These are phyloP conservation scores for Saccharum officinarum DNA, from an alignment of 176 grass and related monocot species.

Conservation along the genomic window DNA sequence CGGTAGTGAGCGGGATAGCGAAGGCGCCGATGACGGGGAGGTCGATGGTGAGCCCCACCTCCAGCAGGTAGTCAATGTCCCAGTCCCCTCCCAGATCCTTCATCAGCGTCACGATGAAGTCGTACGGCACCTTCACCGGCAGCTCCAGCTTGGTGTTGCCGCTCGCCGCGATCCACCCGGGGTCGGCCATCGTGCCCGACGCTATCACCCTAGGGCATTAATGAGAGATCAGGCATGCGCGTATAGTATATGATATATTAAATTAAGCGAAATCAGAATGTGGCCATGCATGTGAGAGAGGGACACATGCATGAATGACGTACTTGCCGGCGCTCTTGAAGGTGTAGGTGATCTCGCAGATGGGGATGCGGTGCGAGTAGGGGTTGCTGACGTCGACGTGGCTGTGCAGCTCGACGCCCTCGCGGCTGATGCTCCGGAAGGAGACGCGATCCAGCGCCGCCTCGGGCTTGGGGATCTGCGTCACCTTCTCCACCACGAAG, in stretches of 20 bases:
- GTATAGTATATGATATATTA: background rate
- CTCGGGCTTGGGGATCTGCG: slow-evolving; percentile 79
- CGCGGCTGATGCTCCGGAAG: slow-evolving; percentile 59
- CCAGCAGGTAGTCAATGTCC: slow-evolving; percentile 81
- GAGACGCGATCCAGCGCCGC: slow-evolving; percentile 52
- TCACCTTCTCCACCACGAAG: slow-evolving; percentile 86
- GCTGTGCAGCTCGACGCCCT: slow-evolving; percentile 75
- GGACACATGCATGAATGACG: background rate
- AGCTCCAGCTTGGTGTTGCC: slow-evolving; percentile 74
- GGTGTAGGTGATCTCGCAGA: slow-evolving; percentile 68
- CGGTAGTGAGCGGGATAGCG: slow-evolving; percentile 69
- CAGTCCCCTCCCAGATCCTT: slow-evolving; percentile 80
- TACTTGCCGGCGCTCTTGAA: slow-evolving; percentile 79
- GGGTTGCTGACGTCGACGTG: slow-evolving; percentile 77
- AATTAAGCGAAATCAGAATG: background rate
- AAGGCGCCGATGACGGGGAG: slow-evolving; percentile 75
- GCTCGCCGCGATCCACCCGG: slow-evolving; percentile 76
- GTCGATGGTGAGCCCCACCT: slow-evolving; percentile 72
- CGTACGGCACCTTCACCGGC: slow-evolving; percentile 74
- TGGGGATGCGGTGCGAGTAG: slow-evolving; percentile 69
- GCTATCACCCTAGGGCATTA: slow-evolving; percentile 42
- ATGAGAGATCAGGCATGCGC: background rate
- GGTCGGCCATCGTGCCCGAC: slow-evolving; percentile 71
- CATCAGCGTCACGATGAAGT: slow-evolving; percentile 62
- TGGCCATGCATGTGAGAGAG: background rate